Conservation (phyloP, 2,329 filamentous ascomycete genomes). For the Trichocomaceae sp. region DNA sequence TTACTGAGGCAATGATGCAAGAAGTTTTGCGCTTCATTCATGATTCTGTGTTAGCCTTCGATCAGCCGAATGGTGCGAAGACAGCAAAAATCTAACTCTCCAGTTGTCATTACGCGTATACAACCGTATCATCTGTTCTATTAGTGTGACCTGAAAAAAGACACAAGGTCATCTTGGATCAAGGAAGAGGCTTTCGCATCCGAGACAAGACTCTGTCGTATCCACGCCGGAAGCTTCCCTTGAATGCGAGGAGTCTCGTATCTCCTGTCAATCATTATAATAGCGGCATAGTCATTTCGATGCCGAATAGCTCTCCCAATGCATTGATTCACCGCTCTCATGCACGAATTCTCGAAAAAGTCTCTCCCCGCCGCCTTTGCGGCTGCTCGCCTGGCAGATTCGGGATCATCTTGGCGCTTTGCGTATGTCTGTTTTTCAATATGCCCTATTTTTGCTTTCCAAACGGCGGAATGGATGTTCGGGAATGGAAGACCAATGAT, state of each 20-base stretch:
- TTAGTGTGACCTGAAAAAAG: constrained; percentile 26
- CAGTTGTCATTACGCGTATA: constrained; percentile 24
- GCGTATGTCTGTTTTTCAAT: constrained; percentile 57
- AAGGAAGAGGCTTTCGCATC: constrained; percentile 19
- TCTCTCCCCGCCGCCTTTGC: constrained; percentile 56
- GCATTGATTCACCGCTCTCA: constrained; percentile 95
- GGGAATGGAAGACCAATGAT: constrained; percentile 92
- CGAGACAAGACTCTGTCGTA: constrained; percentile 57
- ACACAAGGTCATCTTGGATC: constrained; percentile 25
- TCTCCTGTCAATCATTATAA: constrained; percentile 74
- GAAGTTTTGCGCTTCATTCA: constrained; percentile 50
- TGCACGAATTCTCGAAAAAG: constrained; percentile 91
- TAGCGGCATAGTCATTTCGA: constrained; percentile 79
- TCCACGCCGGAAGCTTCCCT: constrained; percentile 82
- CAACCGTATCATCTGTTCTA: neutral
- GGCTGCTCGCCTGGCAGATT: constrained; percentile 22
- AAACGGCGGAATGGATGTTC: constrained; percentile 81
- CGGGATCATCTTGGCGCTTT: constrained; percentile 17
- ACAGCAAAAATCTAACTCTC: constrained; percentile 30
- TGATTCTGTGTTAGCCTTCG: constrained; percentile 30
- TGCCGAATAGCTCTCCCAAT: constrained; percentile 91
- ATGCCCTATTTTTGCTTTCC: constrained; percentile 86
- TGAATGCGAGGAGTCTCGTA: constrained; percentile 69
- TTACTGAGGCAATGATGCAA: constrained; percentile 50
- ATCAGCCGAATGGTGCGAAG: constrained; percentile 19